Conservation (phyloP, 176 grass and related monocot species). For the Poa annua region DNA sequence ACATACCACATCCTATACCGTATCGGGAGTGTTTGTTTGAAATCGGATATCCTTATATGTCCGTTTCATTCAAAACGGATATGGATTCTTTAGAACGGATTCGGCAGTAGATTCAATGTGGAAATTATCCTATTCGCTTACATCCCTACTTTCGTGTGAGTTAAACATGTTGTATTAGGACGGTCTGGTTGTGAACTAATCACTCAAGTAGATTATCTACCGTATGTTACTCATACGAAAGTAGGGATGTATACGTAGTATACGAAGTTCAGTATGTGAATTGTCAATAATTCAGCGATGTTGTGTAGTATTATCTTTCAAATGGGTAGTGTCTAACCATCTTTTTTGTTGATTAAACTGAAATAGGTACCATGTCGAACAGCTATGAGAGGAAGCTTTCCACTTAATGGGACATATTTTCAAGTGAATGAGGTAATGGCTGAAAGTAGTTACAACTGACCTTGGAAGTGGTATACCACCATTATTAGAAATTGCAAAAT, state of each 20-base stretch:
- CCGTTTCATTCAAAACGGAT: too few relatives aligned
- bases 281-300: not conserved
- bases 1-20: too few relatives aligned
- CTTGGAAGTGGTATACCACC: slow-evolving; percentile 12
- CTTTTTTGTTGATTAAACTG: slow-evolving; percentile 36
- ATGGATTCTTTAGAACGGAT: too few relatives aligned
- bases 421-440: slow-evolving; percentile 85
- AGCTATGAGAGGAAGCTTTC: slow-evolving; percentile 93
- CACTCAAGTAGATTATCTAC: not conserved
- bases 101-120: too few relatives aligned
- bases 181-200: not conserved
- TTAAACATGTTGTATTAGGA: not conserved
- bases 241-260: not conserved
- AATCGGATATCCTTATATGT: too few relatives aligned
- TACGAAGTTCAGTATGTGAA: not conserved
- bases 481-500: slow-evolving; percentile 13
- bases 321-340: not conserved
- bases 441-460: slow-evolving; percentile 18
- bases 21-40: too few relatives aligned
- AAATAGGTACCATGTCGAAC: slow-evolving; percentile 83
- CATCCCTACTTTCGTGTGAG: not conserved
- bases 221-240: too few relatives aligned
- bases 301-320: slow-evolving; percentile 2
- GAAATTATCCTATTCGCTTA: too few relatives aligned
- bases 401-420: slow-evolving; percentile 87